These are phyloP conservation scores for Ordospora pajunii DNA, from an alignment of 371 early-diverging fungal species.

Conservation along the genomic window DNA sequence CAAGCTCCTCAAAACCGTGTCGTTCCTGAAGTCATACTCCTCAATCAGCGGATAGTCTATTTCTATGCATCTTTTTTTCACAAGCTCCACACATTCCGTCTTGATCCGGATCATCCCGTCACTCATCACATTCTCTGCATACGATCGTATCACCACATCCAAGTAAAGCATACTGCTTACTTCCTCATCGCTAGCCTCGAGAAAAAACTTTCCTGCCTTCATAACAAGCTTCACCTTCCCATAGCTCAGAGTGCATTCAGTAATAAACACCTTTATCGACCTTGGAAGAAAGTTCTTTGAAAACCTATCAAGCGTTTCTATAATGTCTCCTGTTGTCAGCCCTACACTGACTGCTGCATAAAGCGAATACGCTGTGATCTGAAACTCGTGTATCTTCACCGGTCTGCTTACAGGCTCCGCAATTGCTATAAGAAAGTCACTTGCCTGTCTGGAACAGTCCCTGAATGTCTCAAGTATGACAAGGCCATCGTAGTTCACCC, in stretches of 20 bases:
- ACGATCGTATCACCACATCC: slow-evolving; percentile 68
- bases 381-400: slow-evolving; percentile 87
- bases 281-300: slow-evolving; percentile 75
- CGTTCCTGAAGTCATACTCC: slow-evolving; percentile 95
- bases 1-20: slow-evolving; percentile 69
- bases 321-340: slow-evolving; percentile 81
- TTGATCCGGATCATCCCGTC: neutral
- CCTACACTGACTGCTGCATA: slow-evolving; percentile 98
- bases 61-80: slow-evolving; percentile 81
- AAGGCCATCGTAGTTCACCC: slow-evolving; percentile 80
- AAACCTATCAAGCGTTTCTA: slow-evolving; percentile 76
- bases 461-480: slow-evolving; percentile 92
- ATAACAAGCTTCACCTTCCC: slow-evolving; percentile 93
- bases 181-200: slow-evolving; percentile 73
- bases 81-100: slow-evolving; percentile 64
- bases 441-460: slow-evolving; percentile 79
- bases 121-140: slow-evolving; percentile 59
- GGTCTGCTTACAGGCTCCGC: slow-evolving; percentile 94
- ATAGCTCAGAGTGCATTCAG: slow-evolving; percentile 76
- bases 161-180: slow-evolving; percentile 72
- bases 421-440: slow-evolving; percentile 92
- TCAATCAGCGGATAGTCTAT: slow-evolving; percentile 92
- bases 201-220: slow-evolving; percentile 81
- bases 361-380: slow-evolving; percentile 85
- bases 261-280: slow-evolving; percentile 73